A percentile compares a stretch with the other conserved stretches of the same genome.
Evolutionary conservation across 768 basidiomycete genomes (phyloP).

Genomic region (Podaxis sp.): DNA sequence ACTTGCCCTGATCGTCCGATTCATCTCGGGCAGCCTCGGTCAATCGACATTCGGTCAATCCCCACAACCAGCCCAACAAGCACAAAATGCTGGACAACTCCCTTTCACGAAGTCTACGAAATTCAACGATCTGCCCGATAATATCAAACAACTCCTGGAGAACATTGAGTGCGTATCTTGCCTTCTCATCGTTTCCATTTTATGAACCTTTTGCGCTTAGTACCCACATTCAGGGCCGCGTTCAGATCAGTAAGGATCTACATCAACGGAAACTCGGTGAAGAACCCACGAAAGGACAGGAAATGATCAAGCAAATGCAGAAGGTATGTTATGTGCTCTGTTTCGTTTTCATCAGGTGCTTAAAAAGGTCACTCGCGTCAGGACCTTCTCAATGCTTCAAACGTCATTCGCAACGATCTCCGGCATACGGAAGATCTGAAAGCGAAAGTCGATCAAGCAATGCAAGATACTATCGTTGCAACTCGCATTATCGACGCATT

Average conservation of each 20-base stretch:
- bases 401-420: constrained; percentile 64
- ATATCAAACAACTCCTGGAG: constrained; percentile 62
- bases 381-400: constrained; percentile 65
- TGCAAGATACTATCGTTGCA: constrained; percentile 77
- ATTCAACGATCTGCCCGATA: constrained; percentile 81
- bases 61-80: constrained; percentile 19
- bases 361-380: constrained; percentile 24
- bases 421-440: constrained; percentile 69
- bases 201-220: constrained; percentile 32
- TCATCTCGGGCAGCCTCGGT: not conserved
- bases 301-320: constrained; percentile 62
- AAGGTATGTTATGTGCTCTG: constrained; percentile 41
- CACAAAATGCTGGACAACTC: constrained; percentile 23
- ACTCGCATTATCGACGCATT: constrained; percentile 79
- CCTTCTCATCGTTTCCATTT: constrained; percentile 1
- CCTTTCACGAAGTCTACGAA: constrained; percentile 61
- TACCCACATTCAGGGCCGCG: constrained; percentile 69
- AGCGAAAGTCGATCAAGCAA: constrained; percentile 70
- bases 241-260: constrained; percentile 78
- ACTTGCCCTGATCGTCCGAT: not conserved
- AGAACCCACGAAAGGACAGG: constrained; percentile 71
- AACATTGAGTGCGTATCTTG: constrained; percentile 58
- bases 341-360: not conserved
- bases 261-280: constrained; percentile 75
- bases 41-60: constrained; percentile 1